A percentile compares a stretch with the other conserved stretches of the same genome.
Conservation (phyloP, 805 yeast genomes). For the Candida corydali region DNA sequence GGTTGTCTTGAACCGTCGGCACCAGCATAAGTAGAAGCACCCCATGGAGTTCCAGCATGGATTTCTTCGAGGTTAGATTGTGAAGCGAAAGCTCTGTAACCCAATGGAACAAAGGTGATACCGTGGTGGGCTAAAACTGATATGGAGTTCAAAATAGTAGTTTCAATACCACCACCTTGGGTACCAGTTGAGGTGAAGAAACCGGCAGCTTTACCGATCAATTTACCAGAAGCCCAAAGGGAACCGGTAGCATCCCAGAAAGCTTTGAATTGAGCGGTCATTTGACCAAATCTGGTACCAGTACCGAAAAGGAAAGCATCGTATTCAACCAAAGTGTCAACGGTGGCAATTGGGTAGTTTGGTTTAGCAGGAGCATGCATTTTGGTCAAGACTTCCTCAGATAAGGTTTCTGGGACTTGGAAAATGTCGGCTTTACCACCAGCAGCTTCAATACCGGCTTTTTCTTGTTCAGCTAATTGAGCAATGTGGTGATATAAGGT, state of each 20-base stretch:
- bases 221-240: constrained; percentile 63
- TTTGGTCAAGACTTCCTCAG: constrained; percentile 49
- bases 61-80: constrained; percentile 55
- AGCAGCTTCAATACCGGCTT: constrained; percentile 64
- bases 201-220: constrained; percentile 72
- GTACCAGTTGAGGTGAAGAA: constrained; percentile 71
- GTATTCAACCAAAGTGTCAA: constrained; percentile 54
- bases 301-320: constrained; percentile 84
- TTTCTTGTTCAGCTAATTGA: constrained; percentile 60
- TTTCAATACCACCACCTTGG: constrained; percentile 81
- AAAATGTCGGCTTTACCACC: constrained; percentile 67
- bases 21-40: constrained; percentile 79
- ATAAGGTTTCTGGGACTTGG: constrained; percentile 73
- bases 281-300: constrained; percentile 81
- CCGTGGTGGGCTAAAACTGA: constrained; percentile 77
- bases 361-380: constrained; percentile 58
- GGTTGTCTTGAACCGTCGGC: constrained; percentile 74
- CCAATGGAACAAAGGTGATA: constrained; percentile 74
- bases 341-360: constrained; percentile 56
- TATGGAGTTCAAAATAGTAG: constrained; percentile 59
- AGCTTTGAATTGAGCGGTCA: constrained; percentile 73
- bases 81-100: constrained; percentile 55
- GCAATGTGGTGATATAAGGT: constrained; percentile 77
- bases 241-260: constrained; percentile 80
- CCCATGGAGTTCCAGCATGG: constrained; percentile 84